phyloP scores from a whole-genome alignment of 2,329 filamentous ascomycete species.

The Colletotrichum horii region DNA sequence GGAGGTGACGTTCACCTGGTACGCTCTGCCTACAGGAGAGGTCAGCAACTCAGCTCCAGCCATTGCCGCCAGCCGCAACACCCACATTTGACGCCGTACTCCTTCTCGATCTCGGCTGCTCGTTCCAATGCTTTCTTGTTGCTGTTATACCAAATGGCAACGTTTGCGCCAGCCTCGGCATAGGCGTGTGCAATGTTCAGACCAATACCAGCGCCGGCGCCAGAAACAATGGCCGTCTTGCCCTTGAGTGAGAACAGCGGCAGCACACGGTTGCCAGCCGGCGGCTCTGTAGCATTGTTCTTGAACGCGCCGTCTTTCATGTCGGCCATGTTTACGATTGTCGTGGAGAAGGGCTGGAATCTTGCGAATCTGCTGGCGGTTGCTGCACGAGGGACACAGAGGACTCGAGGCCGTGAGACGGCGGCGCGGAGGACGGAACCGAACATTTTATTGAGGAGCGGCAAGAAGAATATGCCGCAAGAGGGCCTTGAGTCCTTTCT shows the following conservation, averaged over 20 bases:
- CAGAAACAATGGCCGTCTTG: slow-evolving; percentile 72
- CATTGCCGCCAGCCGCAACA: slow-evolving; percentile 30
- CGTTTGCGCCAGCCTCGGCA: slow-evolving; percentile 74
- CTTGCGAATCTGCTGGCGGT: background rate
- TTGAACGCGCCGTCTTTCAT: slow-evolving; percentile 56
- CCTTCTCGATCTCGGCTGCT: slow-evolving; percentile 67
- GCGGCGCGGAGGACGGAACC: slow-evolving; percentile 11
- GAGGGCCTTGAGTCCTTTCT: background rate
- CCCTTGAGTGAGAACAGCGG: slow-evolving; percentile 73
- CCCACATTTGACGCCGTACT: slow-evolving; percentile 72
- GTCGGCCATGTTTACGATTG: slow-evolving; percentile 38
- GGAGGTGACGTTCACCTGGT: slow-evolving; percentile 65
- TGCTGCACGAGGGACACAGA: slow-evolving; percentile 1
- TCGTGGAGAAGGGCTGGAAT: slow-evolving; percentile 18
- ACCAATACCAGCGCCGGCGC: slow-evolving; percentile 71
- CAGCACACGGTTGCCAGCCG: slow-evolving; percentile 57
- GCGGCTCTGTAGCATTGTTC: slow-evolving; percentile 59
- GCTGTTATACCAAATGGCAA: slow-evolving; percentile 75
- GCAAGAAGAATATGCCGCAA: slow-evolving; percentile 13
- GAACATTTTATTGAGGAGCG: slow-evolving; percentile 16
- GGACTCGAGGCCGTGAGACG: slow-evolving; percentile 9
- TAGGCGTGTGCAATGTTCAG: slow-evolving; percentile 67
- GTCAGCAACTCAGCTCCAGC: background rate
- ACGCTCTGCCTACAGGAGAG: slow-evolving; percentile 55
- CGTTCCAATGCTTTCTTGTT: slow-evolving; percentile 68